Evolutionary conservation across 192 early-diverging fungal genomes (phyloP), one percentile per base, ranked within the genome.

Genomic region (Linnemannia schmuckeri): DNA sequence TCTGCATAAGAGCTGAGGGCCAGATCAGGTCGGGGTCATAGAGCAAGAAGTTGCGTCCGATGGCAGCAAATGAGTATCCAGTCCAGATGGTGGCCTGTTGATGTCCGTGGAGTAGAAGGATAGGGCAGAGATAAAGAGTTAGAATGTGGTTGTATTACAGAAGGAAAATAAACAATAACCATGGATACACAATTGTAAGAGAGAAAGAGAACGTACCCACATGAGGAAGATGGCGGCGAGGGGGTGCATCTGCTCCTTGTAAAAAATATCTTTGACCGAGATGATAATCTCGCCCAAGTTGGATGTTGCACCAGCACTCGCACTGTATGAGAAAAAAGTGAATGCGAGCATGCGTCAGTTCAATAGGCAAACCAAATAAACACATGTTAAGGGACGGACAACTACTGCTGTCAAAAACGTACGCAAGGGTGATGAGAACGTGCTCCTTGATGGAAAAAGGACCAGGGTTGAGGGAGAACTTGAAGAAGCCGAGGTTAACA

Each of bases 391-490:
- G 6, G 18, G 74, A 33, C 0, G 6, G 41, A 20, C 1, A 57
- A n/a, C 10, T 22, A 9, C 8, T 38, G 12, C 2, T 10, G 35
- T 54, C 20, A n/a, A 6, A 18, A 71, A 87, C 85, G 70, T 81
- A 87, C 85, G 85, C 85, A 47, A 89, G 80, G 27, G 83, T 85
- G 44, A 91, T 88, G 46, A 91, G 78, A 9, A 88, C 91, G 44
- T 91, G 90, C 71, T 91, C 91, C 78, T 91, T 91, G 79, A 90
- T 79, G 12, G 89, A 89, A 75, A 91, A 91, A 1, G 88, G 88
- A 17, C 82, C 91, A 35, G 91, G 91, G 33, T 91, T 91, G 69
- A 90, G 88, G 72, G 82, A 85, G 75, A 89, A 89, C 44, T 82
- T 81, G 74, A 82, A 68, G 9, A 82, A 80, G 15, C 70, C 69